Evolutionary conservation across 2,329 filamentous ascomycete genomes (phyloP).

Genomic region (Paraphoma chrysanthemicola): DNA sequence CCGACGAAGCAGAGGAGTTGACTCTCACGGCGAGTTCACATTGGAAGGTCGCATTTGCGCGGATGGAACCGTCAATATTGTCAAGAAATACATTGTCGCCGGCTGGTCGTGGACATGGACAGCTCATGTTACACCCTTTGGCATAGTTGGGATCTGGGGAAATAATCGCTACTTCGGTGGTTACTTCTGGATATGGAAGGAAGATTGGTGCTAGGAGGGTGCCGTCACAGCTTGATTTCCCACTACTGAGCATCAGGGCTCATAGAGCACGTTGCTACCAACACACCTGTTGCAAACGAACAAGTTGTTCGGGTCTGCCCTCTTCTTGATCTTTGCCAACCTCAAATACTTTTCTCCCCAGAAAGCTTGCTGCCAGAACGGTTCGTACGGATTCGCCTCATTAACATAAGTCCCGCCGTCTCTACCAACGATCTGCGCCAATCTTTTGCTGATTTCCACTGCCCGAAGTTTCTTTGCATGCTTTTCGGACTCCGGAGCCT

Average conservation of each 20-base stretch:
- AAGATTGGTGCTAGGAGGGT: slow-evolving; percentile 19
- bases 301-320: background rate
- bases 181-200: slow-evolving; percentile 37
- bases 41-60: slow-evolving; percentile 18
- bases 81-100: slow-evolving; percentile 18
- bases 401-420: slow-evolving; percentile 28
- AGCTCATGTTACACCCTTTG: slow-evolving; percentile 29
- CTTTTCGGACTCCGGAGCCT: slow-evolving; percentile 31
- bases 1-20: slow-evolving; percentile 15
- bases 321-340: slow-evolving; percentile 11
- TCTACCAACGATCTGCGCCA: slow-evolving; percentile 33
- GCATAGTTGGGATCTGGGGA: slow-evolving; percentile 31
- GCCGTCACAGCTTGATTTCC: background rate
- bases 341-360: slow-evolving; percentile 16
- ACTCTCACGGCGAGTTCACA: slow-evolving; percentile 20
- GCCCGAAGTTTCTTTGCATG: slow-evolving; percentile 21
- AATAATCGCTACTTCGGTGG: slow-evolving; percentile 18
- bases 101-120: slow-evolving; percentile 19
- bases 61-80: slow-evolving; percentile 20
- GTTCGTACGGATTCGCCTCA: slow-evolving; percentile 16
- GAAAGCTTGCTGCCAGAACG: slow-evolving; percentile 11
- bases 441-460: slow-evolving; percentile 31
- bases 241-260: background rate
- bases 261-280: background rate
- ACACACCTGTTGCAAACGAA: background rate